Evolutionary conservation across 306 rosid genomes (phyloP).

Genomic region (Alnus glutinosa): DNA sequence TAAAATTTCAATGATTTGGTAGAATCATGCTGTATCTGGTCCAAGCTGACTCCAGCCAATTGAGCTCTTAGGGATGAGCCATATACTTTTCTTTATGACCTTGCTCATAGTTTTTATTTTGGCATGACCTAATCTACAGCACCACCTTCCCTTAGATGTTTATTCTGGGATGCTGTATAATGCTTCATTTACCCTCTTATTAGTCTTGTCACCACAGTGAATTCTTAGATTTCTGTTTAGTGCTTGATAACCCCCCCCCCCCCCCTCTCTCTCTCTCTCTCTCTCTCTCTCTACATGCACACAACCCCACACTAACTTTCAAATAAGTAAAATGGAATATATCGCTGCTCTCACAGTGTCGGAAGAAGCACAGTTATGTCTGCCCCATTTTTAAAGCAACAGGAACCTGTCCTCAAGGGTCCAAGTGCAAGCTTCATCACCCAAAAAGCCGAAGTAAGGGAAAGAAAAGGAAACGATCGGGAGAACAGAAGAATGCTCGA

Average conservation of each 20-base stretch:
- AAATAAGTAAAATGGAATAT: constrained; percentile 32
- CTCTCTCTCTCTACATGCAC: background rate
- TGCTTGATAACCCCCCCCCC: constrained; percentile 5
- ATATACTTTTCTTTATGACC: background rate
- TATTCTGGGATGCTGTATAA: background rate
- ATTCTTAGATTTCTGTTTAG: constrained; percentile 13
- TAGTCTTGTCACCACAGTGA: background rate
- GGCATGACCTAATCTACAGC: background rate
- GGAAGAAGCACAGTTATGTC: constrained; percentile 91
- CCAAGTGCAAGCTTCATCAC: constrained; percentile 88
- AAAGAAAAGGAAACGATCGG: constrained; percentile 74
- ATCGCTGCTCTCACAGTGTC: constrained; percentile 64
- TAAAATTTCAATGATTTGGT: background rate
- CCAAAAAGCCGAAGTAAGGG: constrained; percentile 62
- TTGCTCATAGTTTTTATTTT: background rate
- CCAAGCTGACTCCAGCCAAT: background rate
- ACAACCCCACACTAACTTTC: constrained; percentile 32
- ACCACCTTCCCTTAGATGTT: background rate
- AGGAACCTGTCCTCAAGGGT: constrained; percentile 65
- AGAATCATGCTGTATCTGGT: constrained; percentile 8
- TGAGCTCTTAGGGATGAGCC: constrained; percentile 1
- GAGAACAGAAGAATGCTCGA: constrained; percentile 41
- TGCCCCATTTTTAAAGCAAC: constrained; percentile 83
- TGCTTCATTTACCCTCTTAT: background rate
- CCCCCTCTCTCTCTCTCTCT: background rate